phyloP scores from a whole-genome alignment of 1,284 basidiomycete species.

The Phylloboletellus chloephorus region DNA sequence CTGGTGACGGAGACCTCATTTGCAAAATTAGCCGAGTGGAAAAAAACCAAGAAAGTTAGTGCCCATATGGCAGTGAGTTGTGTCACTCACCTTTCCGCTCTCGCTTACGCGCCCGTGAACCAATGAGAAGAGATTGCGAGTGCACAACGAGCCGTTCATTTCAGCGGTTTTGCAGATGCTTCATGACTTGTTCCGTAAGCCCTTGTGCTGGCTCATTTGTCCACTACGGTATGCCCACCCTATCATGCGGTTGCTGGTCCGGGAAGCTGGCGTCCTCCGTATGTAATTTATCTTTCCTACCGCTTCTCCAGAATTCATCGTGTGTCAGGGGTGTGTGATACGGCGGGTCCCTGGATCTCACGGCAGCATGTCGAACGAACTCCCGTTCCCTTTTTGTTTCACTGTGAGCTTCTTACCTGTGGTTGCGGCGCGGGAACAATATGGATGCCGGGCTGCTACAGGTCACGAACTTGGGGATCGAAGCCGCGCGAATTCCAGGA shows the following conservation, averaged over 20 bases:
- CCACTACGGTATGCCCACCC: slow-evolving; percentile 1
- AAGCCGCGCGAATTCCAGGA: neutral
- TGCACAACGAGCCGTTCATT: too few relatives aligned
- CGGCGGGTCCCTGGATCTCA: slow-evolving; percentile 7
- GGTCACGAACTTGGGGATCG: slow-evolving; percentile 7
- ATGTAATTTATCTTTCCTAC: slow-evolving; percentile 12
- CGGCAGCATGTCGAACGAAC: slow-evolving; percentile 10
- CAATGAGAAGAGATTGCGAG: too few relatives aligned
- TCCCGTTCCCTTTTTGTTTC: neutral
- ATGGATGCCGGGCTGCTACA: slow-evolving; percentile 1
- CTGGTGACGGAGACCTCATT: slow-evolving; percentile 17
- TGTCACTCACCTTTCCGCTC: too few relatives aligned
- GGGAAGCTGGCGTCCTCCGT: slow-evolving; percentile 10
- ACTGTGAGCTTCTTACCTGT: neutral
- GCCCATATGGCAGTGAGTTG: too few relatives aligned
- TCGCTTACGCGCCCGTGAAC: too few relatives aligned
- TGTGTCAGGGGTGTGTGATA: slow-evolving; percentile 5
- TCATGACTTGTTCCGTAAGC: neutral
- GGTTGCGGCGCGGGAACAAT: neutral
- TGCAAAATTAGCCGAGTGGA: too few relatives aligned
- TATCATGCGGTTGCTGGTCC: slow-evolving; percentile 5
- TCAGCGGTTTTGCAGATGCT: too few relatives aligned
- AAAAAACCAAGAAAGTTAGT: too few relatives aligned
- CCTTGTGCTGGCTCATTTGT: slow-evolving; percentile 1
- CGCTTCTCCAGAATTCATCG: slow-evolving; percentile 13